Evolutionary conservation across 169 alveolate species (phyloP).

Genomic region (Cryptosporidium viatorum): DNA sequence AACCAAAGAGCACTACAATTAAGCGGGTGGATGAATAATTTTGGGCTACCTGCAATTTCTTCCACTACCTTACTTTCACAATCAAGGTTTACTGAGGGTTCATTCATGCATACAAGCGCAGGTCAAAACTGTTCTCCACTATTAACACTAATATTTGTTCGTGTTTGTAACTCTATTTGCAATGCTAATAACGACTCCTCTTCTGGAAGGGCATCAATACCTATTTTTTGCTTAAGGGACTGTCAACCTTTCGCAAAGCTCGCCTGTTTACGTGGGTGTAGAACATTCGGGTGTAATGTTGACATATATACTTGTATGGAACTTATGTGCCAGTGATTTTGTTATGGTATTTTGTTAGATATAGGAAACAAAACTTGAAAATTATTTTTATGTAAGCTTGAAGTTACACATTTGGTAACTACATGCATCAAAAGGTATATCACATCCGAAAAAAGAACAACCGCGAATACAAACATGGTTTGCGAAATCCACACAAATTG

Average conservation of each 20-base stretch:
- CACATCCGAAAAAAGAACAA: slow-evolving; percentile 18
- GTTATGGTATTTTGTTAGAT: background rate
- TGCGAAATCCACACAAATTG: slow-evolving; percentile 49
- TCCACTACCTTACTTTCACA: slow-evolving; percentile 12
- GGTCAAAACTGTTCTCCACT: slow-evolving; percentile 65
- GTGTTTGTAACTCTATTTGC: slow-evolving; percentile 64
- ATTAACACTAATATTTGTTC: slow-evolving; percentile 46
- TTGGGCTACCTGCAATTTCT: slow-evolving; percentile 18
- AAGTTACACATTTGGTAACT: slow-evolving; percentile 69
- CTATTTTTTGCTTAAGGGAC: slow-evolving; percentile 54
- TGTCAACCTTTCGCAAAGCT: slow-evolving; percentile 56
- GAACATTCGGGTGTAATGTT: slow-evolving; percentile 47
- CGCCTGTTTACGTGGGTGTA: slow-evolving; percentile 70
- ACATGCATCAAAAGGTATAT: slow-evolving; percentile 33
- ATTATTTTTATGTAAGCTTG: background rate
- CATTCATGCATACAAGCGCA: slow-evolving; percentile 6
- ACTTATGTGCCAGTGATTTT: slow-evolving; percentile 42
- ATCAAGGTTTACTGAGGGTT: slow-evolving; percentile 42
- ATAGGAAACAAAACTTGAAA: background rate
- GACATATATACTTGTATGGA: slow-evolving; percentile 67
- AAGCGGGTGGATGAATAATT: slow-evolving; percentile 38
- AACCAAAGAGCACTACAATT: slow-evolving; percentile 26
- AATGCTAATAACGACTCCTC: slow-evolving; percentile 56
- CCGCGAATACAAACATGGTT: slow-evolving; percentile 43
- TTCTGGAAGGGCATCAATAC: slow-evolving; percentile 52